Percentiles rank a stretch among this genome's conserved stretches.
Evolutionary conservation across 352 stramenopile genomes (phyloP).

Genomic region (Phytophthora litchii): DNA sequence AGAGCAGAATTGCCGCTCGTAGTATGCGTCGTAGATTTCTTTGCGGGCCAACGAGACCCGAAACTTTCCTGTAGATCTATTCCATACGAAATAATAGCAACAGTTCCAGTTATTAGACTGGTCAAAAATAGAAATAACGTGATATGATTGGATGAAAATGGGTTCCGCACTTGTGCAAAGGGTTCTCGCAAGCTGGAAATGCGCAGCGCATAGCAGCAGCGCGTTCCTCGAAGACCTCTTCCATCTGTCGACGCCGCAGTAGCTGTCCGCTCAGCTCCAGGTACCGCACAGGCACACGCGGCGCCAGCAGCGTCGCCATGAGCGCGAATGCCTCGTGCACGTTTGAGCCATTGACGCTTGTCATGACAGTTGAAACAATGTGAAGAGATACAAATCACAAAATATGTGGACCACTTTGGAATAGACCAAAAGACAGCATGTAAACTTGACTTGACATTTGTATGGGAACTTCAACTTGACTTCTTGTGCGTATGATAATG

Average conservation of each 20-base stretch:
- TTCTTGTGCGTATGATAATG: too few species aligned
- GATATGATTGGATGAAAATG: conserved; percentile 21
- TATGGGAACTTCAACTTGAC: conserved; percentile 10
- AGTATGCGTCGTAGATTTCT: conserved; percentile 82
- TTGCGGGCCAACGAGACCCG: conserved; percentile 74
- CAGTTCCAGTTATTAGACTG: conserved; percentile 10
- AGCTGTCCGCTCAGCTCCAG: conserved; percentile 70
- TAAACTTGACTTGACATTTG: conserved; percentile 6
- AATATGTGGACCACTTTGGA: conserved; percentile 9
- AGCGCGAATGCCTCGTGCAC: conserved; percentile 81
- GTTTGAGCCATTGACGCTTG: conserved; percentile 50
- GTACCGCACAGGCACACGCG: conserved; percentile 65
- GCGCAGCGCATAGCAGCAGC: conserved; percentile 68
- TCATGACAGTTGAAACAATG: conserved; percentile 22
- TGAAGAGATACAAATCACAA: not conserved
- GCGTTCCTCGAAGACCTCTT: conserved; percentile 86
- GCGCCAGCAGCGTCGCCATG: conserved; percentile 79
- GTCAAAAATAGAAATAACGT: conserved; percentile 1
- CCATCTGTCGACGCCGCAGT: conserved; percentile 79
- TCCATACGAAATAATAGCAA: not conserved
- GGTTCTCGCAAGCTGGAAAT: conserved; percentile 72
- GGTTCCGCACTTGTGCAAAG: conserved; percentile 45
- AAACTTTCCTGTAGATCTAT: conserved; percentile 67
- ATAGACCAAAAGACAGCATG: not conserved
- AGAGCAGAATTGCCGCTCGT: conserved; percentile 86